Conservation (phyloP, 495 filamentous ascomycete species). For the Xylaria intraflava region DNA sequence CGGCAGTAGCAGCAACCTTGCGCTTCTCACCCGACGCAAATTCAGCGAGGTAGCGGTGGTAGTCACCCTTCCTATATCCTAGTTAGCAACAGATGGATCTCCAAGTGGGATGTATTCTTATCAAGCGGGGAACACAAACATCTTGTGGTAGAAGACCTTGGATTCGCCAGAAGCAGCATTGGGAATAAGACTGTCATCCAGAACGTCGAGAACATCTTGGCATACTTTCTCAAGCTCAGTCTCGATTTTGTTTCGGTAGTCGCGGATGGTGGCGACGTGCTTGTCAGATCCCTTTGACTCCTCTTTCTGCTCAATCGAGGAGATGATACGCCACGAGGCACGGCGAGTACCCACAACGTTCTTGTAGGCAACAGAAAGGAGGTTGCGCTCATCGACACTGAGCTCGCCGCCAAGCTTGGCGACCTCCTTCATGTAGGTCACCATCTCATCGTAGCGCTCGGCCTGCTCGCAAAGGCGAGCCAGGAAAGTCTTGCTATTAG, state of each 20-base stretch:
- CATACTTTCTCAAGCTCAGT: constrained; percentile 95
- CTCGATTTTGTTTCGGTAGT: constrained; percentile 99
- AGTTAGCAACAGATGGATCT: not conserved
- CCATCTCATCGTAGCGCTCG: constrained; percentile 99
- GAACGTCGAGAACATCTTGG: constrained; percentile 94
- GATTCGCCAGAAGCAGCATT: constrained; percentile 98
- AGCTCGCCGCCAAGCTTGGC: constrained; percentile 97
- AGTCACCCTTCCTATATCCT: constrained; percentile 89
- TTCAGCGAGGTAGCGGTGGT: constrained; percentile 98
- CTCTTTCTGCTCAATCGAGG: constrained; percentile 99
- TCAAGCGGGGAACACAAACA: constrained; percentile 47
- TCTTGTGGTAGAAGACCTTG: constrained; percentile 99
- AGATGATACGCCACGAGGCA: constrained; percentile 99
- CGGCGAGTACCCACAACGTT: constrained; percentile 98
- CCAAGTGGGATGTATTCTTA: not conserved
- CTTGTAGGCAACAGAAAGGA: constrained; percentile 98
- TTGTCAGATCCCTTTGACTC: constrained; percentile 98
- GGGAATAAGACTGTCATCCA: constrained; percentile 93
- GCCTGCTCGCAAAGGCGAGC: constrained; percentile 99
- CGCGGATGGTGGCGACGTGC: constrained; percentile 91
- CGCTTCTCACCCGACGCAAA: constrained; percentile 99
- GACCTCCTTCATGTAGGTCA: constrained; percentile 99
- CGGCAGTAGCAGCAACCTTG: constrained; percentile 91
- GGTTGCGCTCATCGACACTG: constrained; percentile 97
- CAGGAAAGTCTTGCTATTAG: constrained; percentile 96